Percentiles rank a stretch among this genome's conserved stretches.
Evolutionary conservation across 176 grass and related monocot genomes (phyloP).

Genomic region (Bonia amplexicaulis): DNA sequence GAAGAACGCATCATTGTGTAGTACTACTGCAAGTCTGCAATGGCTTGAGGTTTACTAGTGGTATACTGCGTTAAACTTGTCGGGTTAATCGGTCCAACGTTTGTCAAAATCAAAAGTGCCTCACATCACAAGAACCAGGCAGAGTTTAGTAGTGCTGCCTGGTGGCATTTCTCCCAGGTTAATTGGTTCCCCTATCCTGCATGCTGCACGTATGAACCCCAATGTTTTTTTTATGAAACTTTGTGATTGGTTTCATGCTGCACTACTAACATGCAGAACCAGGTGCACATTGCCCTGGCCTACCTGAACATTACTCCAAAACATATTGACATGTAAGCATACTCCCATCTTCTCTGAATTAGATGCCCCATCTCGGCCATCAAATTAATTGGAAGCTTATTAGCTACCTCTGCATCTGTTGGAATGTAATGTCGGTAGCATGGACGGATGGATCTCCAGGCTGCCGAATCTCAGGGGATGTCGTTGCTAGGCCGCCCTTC

Average conservation of each 20-base stretch:
- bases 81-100: neutral
- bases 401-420: neutral
- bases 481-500: neutral
- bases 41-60: slow-evolving; percentile 19
- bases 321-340: neutral
- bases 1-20: neutral
- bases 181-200: neutral
- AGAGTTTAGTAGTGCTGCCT: neutral
- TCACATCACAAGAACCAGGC: neutral
- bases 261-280: neutral
- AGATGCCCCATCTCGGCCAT: neutral
- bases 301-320: neutral
- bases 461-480: neutral
- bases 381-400: neutral
- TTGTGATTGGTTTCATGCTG: neutral
- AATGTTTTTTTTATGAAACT: neutral
- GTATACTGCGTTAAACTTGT: neutral
- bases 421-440: neutral
- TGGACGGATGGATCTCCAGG: neutral
- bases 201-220: neutral
- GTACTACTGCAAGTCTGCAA: neutral
- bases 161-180: neutral
- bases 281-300: neutral
- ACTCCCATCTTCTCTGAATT: neutral
- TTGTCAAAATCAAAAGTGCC: slow-evolving; percentile 28